Base-by-base conservation (phyloP, 2,329 filamentous ascomycete species). In the Alternaria arborescens region DNA sequence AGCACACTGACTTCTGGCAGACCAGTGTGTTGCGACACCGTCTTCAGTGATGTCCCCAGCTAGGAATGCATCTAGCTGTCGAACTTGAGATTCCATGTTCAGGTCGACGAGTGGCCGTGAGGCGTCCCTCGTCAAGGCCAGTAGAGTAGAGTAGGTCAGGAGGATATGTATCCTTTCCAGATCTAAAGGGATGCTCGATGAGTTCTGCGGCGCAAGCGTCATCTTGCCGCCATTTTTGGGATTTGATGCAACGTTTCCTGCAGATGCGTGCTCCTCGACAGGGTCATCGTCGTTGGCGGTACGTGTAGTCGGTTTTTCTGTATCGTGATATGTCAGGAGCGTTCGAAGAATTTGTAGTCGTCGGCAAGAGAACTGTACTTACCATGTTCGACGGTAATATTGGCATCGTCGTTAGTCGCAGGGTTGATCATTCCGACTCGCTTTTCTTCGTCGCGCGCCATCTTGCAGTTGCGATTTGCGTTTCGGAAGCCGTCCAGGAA, bases 1-100 rank as follows among this genome's bases (percentile, higher is more conserved):
- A 3, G n/a, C 2, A 8, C 3, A 11, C 2, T 12, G n/a, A 24
- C 53, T 56, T 14, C 20, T 3, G 18, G 44, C 18, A 11, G 47
- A 38, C 53, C 53, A 56, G n/a, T 56, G 53, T 18, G 11, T 50
- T 0, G 53, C 43, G 8, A 50, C 53, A 2, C 53, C 53, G 0
- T 56, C 53, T 3, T 50, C 24, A 8, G 53, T 56, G 18, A 56
- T 2, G 5, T 56, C 38, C 2, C 44, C 44, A 14, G 36, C 20
- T 5, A 51, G 36, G 1, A 56, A 56, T 10, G 53, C 53, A 7
- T 56, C 53, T 14, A 56, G 44, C 18, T 51, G 53, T 26, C 46
- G 44, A 10, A 51, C 18, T 42, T 56, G 43, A 14, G 26, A 12
- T 14, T 8, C 16, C 7, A 36, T 51, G 10, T 51, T 10, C 18